Percentiles rank a stretch among this genome's conserved stretches.
phyloP scores from a whole-genome alignment of 805 yeast species.

The Jamesozyma lodderae region DNA sequence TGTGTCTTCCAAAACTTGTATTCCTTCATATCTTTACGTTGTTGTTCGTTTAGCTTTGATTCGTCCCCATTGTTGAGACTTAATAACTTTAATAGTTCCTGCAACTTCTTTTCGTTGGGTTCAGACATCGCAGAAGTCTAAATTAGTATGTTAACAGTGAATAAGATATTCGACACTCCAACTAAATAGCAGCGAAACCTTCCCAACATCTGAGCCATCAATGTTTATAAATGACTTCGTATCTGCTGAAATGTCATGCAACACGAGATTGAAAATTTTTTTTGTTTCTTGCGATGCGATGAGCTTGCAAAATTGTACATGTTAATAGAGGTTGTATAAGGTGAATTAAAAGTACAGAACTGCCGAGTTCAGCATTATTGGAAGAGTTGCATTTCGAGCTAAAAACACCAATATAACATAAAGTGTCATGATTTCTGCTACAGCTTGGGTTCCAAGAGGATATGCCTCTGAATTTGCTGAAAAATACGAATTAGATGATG shows the following conservation, averaged over 20 bases:
- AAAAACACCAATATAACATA: not conserved
- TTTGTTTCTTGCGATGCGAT: conserved; percentile 6
- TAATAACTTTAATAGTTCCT: conserved; percentile 45
- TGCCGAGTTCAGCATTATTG: not conserved
- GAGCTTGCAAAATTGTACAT: conserved; percentile 1
- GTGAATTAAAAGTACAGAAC: not conserved
- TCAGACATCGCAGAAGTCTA: conserved; percentile 12
- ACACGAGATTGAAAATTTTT: conserved; percentile 3
- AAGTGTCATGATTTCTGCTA: conserved; percentile 69
- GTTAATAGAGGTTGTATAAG: not conserved
- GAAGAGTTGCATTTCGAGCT: not conserved
- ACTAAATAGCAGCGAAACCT: too few relatives aligned
- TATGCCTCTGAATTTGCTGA: conserved; percentile 88
- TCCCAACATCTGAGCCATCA: too few relatives aligned
- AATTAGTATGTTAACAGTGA: too few relatives aligned
- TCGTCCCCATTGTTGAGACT: conserved; percentile 33
- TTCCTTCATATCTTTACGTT: conserved; percentile 70
- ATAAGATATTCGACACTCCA: too few relatives aligned
- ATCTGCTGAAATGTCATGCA: not conserved
- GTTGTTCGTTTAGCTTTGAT: conserved; percentile 42
- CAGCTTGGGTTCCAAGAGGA: conserved; percentile 95
- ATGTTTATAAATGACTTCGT: too few relatives aligned
- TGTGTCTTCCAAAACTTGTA: conserved; percentile 97
- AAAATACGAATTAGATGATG: conserved; percentile 80
- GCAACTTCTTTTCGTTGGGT: conserved; percentile 19